These are phyloP conservation scores for Musa schizocarpa DNA, from an alignment of 176 grass and related monocot species.

Conservation along the genomic window DNA sequence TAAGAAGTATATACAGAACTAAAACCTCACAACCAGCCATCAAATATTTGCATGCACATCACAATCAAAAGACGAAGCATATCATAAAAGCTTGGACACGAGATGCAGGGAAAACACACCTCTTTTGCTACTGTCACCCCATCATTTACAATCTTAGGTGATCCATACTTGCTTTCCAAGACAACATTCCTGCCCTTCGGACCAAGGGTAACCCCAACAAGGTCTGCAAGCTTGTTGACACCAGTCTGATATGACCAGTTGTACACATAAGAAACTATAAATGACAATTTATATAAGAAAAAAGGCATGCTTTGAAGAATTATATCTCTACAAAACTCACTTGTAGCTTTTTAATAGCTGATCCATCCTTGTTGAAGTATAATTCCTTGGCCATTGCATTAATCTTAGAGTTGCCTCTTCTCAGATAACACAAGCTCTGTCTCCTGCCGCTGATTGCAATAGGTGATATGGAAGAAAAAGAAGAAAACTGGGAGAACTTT, in stretches of 20 bases:
- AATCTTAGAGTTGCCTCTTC: conserved; percentile 30
- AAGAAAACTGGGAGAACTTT: conserved; percentile 19
- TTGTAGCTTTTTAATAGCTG: conserved; percentile 88
- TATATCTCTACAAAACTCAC: conserved; percentile 7
- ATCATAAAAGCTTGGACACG: not conserved
- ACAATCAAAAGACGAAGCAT: not conserved
- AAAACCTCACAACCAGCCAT: not conserved
- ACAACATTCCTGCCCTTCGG: conserved; percentile 97
- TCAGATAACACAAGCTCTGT: conserved; percentile 45
- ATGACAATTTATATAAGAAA: not conserved
- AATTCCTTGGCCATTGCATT: conserved; percentile 62
- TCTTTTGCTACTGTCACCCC: conserved; percentile 41
- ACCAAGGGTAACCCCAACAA: conserved; percentile 83
- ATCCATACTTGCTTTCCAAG: conserved; percentile 91
- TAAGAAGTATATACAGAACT: too few species aligned
- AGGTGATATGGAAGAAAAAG: conserved; percentile 33
- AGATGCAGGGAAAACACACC: not conserved
- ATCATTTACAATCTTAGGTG: conserved; percentile 82
- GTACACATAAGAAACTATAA: not conserved
- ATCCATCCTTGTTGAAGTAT: conserved; percentile 96
- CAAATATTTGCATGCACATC: not conserved
- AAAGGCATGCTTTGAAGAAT: not conserved
- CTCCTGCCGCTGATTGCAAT: conserved; percentile 14
- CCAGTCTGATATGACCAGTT: conserved; percentile 35
- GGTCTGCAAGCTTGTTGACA: conserved; percentile 83